Evolutionary conservation across 805 yeast genomes (phyloP).

Genomic region (Ogataea wickerhamii): DNA sequence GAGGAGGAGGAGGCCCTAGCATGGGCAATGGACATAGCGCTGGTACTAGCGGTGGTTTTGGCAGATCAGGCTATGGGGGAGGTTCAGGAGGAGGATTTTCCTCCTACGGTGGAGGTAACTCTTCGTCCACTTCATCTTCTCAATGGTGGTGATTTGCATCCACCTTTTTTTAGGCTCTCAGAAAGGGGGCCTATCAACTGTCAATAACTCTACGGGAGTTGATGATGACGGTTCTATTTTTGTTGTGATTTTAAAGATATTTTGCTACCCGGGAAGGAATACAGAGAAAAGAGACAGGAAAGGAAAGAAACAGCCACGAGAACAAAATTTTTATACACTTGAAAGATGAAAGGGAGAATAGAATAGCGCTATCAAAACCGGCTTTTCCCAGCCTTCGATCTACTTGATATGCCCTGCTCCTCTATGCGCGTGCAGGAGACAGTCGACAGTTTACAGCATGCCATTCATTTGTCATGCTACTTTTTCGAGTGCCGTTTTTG

Average conservation of each 20-base stretch:
- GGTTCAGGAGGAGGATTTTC: conserved; percentile 34
- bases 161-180: not conserved
- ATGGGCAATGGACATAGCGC: conserved; percentile 24
- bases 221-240: conserved; percentile 3
- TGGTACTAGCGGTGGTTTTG: conserved; percentile 21
- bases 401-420: not conserved
- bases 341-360: conserved; percentile 4
- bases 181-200: not conserved
- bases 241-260: conserved; percentile 7
- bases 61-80: conserved; percentile 26
- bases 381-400: not conserved
- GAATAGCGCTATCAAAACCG: not conserved
- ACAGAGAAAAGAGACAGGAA: conserved; percentile 9
- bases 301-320: conserved; percentile 4
- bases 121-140: conserved; percentile 22
- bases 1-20: conserved; percentile 31
- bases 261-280: conserved; percentile 17
- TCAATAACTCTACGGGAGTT: not conserved
- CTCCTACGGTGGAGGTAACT: conserved; percentile 19
- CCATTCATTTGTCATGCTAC: conserved; percentile 6
- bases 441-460: not conserved
- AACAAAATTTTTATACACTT: conserved; percentile 6
- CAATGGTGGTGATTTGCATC: conserved; percentile 33
- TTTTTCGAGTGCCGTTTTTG: conserved; percentile 6
- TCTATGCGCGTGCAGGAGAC: conserved; percentile 1